Conservation (phyloP, 2,329 filamentous ascomycete species). For the Aspergillus unguis region DNA sequence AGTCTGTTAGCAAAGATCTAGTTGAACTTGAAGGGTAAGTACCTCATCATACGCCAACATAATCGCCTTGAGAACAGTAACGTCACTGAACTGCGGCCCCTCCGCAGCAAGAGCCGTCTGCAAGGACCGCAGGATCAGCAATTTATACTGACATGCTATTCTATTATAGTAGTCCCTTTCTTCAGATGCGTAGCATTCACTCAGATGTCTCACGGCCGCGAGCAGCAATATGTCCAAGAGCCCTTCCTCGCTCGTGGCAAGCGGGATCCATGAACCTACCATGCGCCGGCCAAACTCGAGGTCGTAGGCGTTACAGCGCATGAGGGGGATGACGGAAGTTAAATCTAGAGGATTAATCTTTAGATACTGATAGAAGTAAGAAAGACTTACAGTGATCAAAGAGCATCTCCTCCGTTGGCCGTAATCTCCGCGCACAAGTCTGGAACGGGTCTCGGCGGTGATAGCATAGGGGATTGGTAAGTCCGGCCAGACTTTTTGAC, state of each 20-base stretch:
- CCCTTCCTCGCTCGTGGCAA: conserved; percentile 12
- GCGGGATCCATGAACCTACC: conserved; percentile 11
- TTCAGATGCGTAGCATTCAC: conserved; percentile 2
- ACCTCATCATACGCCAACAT: conserved; percentile 25
- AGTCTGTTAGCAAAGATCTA: background rate
- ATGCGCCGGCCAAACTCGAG: conserved; percentile 4
- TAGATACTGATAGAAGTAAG: background rate
- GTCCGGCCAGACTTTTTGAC: background rate
- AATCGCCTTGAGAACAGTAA: conserved; percentile 17
- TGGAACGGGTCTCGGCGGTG: conserved; percentile 17
- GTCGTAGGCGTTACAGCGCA: conserved; percentile 10
- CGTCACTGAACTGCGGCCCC: conserved; percentile 15
- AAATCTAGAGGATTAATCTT: background rate
- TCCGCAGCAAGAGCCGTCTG: conserved; percentile 5
- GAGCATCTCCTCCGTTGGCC: conserved; percentile 15
- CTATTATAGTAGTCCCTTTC: background rate
- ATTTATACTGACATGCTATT: conserved; percentile 10
- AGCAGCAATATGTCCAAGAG: conserved; percentile 18
- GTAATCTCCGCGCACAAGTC: conserved; percentile 12
- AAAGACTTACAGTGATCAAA: conserved; percentile 21
- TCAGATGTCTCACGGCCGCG: conserved; percentile 15
- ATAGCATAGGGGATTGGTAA: conserved; percentile 3
- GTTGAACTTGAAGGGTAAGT: background rate
- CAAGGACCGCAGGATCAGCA: conserved; percentile 1
- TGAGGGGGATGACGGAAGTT: conserved; percentile 2